Base-by-base conservation (phyloP, 2,329 filamentous ascomycete genomes). In the Colletotrichum truncatum region DNA sequence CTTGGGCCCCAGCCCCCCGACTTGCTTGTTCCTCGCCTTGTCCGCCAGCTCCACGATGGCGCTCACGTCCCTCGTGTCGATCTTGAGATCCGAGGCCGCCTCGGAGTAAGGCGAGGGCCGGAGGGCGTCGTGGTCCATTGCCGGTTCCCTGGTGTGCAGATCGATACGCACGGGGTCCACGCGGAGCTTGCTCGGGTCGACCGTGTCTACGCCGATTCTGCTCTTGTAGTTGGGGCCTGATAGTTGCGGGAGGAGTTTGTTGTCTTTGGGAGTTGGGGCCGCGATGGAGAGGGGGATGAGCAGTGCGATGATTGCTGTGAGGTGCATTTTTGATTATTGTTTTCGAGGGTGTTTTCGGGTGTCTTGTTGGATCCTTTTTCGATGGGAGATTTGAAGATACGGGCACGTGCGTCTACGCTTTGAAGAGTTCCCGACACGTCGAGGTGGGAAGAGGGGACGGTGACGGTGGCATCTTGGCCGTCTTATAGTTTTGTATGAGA, bases 131-230 rank as follows among this genome's bases (percentile, higher is more conserved):
- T 43, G 38, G 8, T 45, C 39, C 6, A 9, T 16, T 10, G 21
- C 23, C 16, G 41, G 28, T 21, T 26, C 26, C 6, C 38, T 25
- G 39, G 7, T 18, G 41, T 36, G 54, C 10, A 30, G 14, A 14
- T 38, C 41, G 41, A 57, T 25, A 9, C 14, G 21, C 12, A 65
- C 62, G 9, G 62, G 62, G 26, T 65, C 62, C 18, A 65, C 62
- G 34, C 62, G 62, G 5, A 65, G 62, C 21, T 12, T 11, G 49
- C 10, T 55, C 32, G 49, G 41, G 57, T 65, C 62, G 18, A 65
- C 62, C 4, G 26, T 49, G 36, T 66, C 63, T n/a, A 66, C 58
- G 34, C 63, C 49, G 43, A 66, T 66, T 9, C 12, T 43, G 34
- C 62, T 65, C 7, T 51, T 8, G 10, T 7, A 2, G 34, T 43